Evolutionary conservation across 2,329 filamentous ascomycete genomes (phyloP), one percentile per base, ranked within the genome.

Genomic region (Aspergillus floridensis): DNA sequence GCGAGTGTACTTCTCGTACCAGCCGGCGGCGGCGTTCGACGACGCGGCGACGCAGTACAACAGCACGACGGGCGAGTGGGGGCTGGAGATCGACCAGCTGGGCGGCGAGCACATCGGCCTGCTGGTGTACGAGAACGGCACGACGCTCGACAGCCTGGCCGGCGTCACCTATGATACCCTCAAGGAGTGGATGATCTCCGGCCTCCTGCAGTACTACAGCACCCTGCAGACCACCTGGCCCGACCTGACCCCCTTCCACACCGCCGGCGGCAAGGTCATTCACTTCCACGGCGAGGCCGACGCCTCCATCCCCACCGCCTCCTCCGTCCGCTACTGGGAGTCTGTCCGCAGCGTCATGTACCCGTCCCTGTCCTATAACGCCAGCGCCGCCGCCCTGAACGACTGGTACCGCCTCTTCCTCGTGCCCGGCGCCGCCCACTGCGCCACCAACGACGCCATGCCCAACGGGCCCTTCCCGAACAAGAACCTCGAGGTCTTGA

Each of bases 251-350:
- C 64, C 74, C 10, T 85, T 85, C 74, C 73, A 81, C 35, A 58
- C 73, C 2, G 65, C 74, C 0, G 84, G 83, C 26, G 83, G 82
- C 54, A 86, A 86, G 69, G 70, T 86, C 5, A 71, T 87, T 8
- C 83, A 86, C 68, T 84, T 79, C 73, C 84, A 86, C 69, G 82
- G 82, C 56, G 82, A 85, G 68, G 78, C 78, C 0, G 84, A 86
- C 67, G 66, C 73, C 38, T 78, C 74, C 3, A 76, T 86, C 53
- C 82, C 82, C 1, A 71, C 83, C 0, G 81, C 76, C 3, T 83
- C 81, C 0, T 84, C 81, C 0, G 78, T 83, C 0, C 80, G 77
- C 61, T 86, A 84, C 71, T 80, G 76, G 67, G 74, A 85, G 55
- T 81, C 81, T 0, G 82, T 85, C 16, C 79, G 80, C 38, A 65